A percentile compares a stretch with the other conserved stretches of the same genome.
phyloP scores from a whole-genome alignment of 2,329 filamentous ascomycete genomes.

The Aureobasidium sp. region DNA sequence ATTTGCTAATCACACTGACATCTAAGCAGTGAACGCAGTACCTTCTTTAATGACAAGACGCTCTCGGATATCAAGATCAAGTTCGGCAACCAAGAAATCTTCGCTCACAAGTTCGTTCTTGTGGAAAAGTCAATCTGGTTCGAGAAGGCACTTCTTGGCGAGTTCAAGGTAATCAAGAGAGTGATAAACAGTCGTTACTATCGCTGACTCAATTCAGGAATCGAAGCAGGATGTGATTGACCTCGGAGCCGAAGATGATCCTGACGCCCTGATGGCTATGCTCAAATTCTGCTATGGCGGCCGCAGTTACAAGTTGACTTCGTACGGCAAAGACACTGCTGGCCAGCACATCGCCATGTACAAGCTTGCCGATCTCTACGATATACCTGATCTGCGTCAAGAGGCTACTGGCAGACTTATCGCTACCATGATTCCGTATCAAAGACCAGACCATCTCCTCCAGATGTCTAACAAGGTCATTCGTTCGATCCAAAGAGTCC shows the following conservation, averaged over 20 bases:
- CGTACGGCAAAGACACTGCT: no score
- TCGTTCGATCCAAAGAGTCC: not conserved
- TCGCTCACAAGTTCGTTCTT: not conserved
- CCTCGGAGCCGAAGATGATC: not conserved
- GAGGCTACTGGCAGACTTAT: no score
- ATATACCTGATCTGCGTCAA: not conserved
- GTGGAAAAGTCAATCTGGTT: not conserved
- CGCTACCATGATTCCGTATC: no score
- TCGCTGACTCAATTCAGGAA: not conserved
- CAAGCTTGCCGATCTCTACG: not conserved
- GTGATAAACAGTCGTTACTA: no score
- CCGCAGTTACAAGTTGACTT: no score
- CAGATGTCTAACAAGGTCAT: no score
- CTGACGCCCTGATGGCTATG: not conserved
- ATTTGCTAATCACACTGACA: not conserved
- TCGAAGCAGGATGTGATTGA: not conserved
- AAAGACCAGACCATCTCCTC: no score
- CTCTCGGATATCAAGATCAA: constrained; percentile 2
- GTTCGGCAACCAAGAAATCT: not conserved
- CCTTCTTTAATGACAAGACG: not conserved
- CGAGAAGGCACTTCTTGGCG: not conserved
- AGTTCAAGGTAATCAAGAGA: not conserved
- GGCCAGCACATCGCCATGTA: not conserved
- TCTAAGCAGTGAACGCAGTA: not conserved
- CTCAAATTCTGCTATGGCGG: not conserved